Evolutionary conservation across 148 eudicot genomes (phyloP).

Genomic region (Rhododendron mucronatum): DNA sequence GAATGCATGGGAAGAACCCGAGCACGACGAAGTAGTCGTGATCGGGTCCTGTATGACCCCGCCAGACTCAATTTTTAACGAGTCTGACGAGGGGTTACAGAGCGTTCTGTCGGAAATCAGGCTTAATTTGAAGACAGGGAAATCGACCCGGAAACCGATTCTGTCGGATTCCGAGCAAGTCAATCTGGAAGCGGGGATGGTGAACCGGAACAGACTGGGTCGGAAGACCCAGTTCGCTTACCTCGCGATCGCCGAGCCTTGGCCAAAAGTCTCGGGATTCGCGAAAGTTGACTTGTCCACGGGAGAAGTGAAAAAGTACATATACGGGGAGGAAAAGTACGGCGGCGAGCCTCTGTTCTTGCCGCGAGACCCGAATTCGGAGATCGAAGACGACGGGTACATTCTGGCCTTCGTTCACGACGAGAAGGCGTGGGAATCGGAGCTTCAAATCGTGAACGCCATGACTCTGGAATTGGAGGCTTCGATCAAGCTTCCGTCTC

Average conservation of each 20-base stretch:
- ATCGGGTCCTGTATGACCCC: constrained; percentile 39
- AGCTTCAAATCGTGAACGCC: constrained; percentile 27
- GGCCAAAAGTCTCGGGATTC: constrained; percentile 34
- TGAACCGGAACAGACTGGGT: constrained; percentile 27
- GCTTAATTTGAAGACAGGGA: constrained; percentile 27
- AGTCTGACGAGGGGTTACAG: constrained; percentile 20
- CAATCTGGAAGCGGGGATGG: constrained; percentile 36
- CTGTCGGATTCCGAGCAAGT: constrained; percentile 11
- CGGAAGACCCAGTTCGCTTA: constrained; percentile 25
- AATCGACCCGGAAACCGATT: constrained; percentile 21
- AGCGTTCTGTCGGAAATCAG: constrained; percentile 25
- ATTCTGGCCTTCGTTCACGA: constrained; percentile 26
- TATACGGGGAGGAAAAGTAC: constrained; percentile 20
- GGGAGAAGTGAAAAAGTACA: constrained; percentile 21
- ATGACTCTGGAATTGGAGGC: constrained; percentile 21
- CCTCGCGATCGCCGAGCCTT: constrained; percentile 32
- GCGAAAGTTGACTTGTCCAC: constrained; percentile 26
- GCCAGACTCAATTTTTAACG: constrained; percentile 31
- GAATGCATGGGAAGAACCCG: constrained; percentile 35
- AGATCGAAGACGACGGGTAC: constrained; percentile 25
- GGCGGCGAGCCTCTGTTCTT: constrained; percentile 38
- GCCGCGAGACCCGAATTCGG: constrained; percentile 15
- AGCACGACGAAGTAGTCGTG: constrained; percentile 22
- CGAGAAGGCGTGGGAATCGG: constrained; percentile 25
- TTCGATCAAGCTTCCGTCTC: constrained; percentile 24